Conservation (phyloP, 352 stramenopile species). For the Phytophthora pini region DNA sequence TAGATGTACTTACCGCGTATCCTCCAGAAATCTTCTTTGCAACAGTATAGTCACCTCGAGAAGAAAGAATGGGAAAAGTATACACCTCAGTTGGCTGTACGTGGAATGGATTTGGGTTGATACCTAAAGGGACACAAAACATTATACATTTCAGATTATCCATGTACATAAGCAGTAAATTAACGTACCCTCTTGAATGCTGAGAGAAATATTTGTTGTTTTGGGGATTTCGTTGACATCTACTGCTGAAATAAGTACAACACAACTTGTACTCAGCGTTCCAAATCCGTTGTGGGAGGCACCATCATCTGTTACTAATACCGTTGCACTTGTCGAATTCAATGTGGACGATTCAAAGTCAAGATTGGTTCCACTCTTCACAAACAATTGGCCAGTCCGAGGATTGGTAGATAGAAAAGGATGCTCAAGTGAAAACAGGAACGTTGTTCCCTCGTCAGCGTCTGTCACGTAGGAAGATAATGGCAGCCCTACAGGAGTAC, state of each 20-base stretch:
- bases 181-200: conserved; percentile 30
- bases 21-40: conserved; percentile 9
- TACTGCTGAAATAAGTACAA: conserved; percentile 21
- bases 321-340: conserved; percentile 12
- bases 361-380: conserved; percentile 29
- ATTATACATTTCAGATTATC: background rate
- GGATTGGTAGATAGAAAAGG: conserved; percentile 31
- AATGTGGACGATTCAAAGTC: conserved; percentile 28
- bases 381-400: conserved; percentile 35
- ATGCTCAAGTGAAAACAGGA: conserved; percentile 36
- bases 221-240: conserved; percentile 35
- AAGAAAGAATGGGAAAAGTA: conserved; percentile 25
- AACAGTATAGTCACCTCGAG: conserved; percentile 21
- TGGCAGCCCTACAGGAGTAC: conserved; percentile 19
- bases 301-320: conserved; percentile 42
- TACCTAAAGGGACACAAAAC: conserved; percentile 7
- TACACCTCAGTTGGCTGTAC: conserved; percentile 19
- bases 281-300: conserved; percentile 34
- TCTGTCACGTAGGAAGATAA: conserved; percentile 25
- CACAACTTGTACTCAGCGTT: conserved; percentile 35
- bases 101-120: conserved; percentile 14
- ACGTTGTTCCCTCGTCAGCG: conserved; percentile 29
- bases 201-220: conserved; percentile 24
- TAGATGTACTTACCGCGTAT: conserved; percentile 14
- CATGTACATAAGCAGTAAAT: background rate